Evolutionary conservation across 2,329 filamentous ascomycete genomes (phyloP).

Genomic region (Gnomoniopsis sp.): DNA sequence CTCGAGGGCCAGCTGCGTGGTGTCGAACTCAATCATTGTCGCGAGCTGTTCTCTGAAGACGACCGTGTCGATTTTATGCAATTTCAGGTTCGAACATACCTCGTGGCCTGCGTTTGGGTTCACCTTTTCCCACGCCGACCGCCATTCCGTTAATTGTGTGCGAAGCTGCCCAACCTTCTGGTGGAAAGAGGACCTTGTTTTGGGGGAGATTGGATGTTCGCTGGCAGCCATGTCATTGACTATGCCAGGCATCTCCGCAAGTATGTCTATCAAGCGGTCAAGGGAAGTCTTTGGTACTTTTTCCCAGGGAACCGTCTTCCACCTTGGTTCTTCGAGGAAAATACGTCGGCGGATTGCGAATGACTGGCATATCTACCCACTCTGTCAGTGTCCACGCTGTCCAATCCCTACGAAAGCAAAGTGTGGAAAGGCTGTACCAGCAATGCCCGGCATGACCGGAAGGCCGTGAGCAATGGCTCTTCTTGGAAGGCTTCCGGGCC

Average conservation of each 20-base stretch:
- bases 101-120: slow-evolving; percentile 9
- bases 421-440: slow-evolving; percentile 14
- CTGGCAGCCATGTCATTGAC: slow-evolving; percentile 20
- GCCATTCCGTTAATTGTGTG: slow-evolving; percentile 2
- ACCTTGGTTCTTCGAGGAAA: slow-evolving; percentile 21
- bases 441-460: slow-evolving; percentile 24
- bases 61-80: slow-evolving; percentile 9
- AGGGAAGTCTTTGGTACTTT: slow-evolving; percentile 20
- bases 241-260: slow-evolving; percentile 21
- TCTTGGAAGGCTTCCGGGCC: slow-evolving; percentile 24
- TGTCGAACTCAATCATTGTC: slow-evolving; percentile 14
- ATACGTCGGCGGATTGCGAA: slow-evolving; percentile 22
- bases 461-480: slow-evolving; percentile 22
- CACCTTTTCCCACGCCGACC: slow-evolving; percentile 4
- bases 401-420: background rate
- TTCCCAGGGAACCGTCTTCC: slow-evolving; percentile 24
- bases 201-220: slow-evolving; percentile 14
- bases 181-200: slow-evolving; percentile 6
- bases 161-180: slow-evolving; percentile 2
- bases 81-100: slow-evolving; percentile 9
- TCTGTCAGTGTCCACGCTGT: background rate
- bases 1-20: slow-evolving; percentile 16
- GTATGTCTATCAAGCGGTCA: slow-evolving; percentile 22
- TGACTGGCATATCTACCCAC: slow-evolving; percentile 22
- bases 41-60: slow-evolving; percentile 14